Evolutionary conservation across 2,329 filamentous ascomycete genomes (phyloP).

Genomic region (Anisogramma anomala): DNA sequence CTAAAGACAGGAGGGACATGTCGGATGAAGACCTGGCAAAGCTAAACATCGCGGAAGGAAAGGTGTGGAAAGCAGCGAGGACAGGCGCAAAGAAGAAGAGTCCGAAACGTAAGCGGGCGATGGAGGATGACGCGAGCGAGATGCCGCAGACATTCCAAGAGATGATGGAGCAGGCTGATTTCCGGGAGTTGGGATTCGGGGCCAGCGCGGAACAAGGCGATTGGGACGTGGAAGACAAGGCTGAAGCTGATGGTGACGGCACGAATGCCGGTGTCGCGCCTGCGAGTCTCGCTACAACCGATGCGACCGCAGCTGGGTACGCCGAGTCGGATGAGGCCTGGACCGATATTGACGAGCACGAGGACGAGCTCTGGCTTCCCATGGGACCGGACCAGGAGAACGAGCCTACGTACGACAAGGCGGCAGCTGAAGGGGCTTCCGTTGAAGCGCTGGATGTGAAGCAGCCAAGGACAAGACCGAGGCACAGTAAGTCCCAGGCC

Average conservation of each 20-base stretch:
- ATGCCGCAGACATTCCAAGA: constrained; percentile 10
- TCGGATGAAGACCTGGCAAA: not conserved
- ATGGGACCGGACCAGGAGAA: not conserved
- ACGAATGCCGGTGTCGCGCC: not conserved
- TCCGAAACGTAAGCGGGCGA: too few relatives aligned
- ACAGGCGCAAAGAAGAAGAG: not conserved
- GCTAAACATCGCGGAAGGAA: not conserved
- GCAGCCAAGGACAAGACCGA: too few relatives aligned
- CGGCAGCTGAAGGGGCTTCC: too few relatives aligned
- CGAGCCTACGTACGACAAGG: too few relatives aligned
- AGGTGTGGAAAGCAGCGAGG: not conserved
- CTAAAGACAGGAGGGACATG: not conserved
- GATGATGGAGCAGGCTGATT: constrained; percentile 10
- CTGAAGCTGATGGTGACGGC: not conserved
- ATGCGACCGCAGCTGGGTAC: not conserved
- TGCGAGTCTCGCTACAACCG: too few relatives aligned
- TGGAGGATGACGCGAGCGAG: too few relatives aligned
- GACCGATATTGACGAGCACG: constrained; percentile 5
- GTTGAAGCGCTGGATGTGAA: too few relatives aligned
- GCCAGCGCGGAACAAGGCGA: not conserved
- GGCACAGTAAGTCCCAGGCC: too few relatives aligned
- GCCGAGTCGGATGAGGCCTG: constrained; percentile 1
- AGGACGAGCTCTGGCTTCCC: constrained; percentile 4
- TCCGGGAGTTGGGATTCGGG: too few relatives aligned
- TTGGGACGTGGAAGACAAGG: not conserved